Evolutionary conservation across 305 asterid species (phyloP).

Genomic region (Solanum hybrid): DNA sequence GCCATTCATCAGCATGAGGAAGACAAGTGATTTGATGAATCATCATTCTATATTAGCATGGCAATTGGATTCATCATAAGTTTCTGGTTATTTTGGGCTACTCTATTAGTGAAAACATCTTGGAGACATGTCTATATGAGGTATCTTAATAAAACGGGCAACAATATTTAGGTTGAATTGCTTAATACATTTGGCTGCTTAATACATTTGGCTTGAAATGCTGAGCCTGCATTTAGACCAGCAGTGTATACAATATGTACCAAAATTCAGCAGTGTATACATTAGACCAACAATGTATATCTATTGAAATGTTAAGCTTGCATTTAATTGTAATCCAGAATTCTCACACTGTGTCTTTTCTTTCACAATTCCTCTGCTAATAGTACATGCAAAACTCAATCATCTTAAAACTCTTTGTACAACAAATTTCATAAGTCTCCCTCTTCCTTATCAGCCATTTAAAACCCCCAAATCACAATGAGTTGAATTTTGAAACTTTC

Average conservation of each 20-base stretch:
- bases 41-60: not conserved
- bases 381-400: too few species aligned
- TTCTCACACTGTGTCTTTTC: not conserved
- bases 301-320: not conserved
- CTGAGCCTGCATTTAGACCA: too few species aligned
- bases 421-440: too few species aligned
- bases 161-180: conserved; percentile 9
- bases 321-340: not conserved
- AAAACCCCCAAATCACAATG: too few species aligned
- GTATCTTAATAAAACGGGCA: not conserved
- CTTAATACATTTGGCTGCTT: too few species aligned
- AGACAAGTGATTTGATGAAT: not conserved
- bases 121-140: conserved; percentile 6
- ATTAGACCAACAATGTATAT: not conserved
- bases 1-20: not conserved
- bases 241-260: too few species aligned
- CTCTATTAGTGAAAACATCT: not conserved
- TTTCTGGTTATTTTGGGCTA: not conserved
- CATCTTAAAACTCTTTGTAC: too few species aligned
- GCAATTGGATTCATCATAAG: not conserved
- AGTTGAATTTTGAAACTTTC: too few species aligned
- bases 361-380: not conserved
- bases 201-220: too few species aligned
- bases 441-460: too few species aligned
- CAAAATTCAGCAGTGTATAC: too few species aligned